Percentiles rank a stretch among this genome's conserved stretches.
phyloP scores from a whole-genome alignment of 768 basidiomycete species.

The Naematelia aurantialba region DNA sequence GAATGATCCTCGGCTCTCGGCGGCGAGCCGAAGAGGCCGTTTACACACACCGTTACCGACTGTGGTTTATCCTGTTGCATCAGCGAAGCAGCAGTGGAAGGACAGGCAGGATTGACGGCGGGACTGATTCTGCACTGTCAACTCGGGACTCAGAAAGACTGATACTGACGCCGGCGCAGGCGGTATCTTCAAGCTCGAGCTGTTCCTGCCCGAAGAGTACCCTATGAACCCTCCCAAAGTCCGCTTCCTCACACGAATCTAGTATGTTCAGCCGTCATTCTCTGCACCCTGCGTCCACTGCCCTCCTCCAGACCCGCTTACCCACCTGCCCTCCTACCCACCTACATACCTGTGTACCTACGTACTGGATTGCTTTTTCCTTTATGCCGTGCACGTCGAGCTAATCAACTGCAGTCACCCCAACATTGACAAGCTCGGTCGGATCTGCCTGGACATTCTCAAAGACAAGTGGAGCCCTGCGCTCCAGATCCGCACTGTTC shows the following conservation, averaged over 20 bases:
- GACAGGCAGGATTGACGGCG: too few species aligned
- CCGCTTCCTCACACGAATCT: slow-evolving; percentile 94
- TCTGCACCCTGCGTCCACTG: neutral
- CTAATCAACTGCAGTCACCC: slow-evolving; percentile 59
- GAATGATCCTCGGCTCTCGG: too few species aligned
- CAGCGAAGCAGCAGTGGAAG: too few species aligned
- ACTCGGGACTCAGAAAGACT: too few species aligned
- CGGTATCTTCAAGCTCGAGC: slow-evolving; percentile 89
- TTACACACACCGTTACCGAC: too few species aligned
- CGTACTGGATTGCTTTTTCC: too few species aligned
- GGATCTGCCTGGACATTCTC: slow-evolving; percentile 96
- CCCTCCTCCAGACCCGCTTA: neutral
- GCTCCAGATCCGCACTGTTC: slow-evolving; percentile 93
- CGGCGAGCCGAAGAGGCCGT: too few species aligned
- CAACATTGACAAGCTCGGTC: slow-evolving; percentile 98
- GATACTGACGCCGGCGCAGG: too few species aligned
- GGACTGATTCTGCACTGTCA: too few species aligned
- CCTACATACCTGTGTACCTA: neutral
- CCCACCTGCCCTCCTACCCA: too few species aligned
- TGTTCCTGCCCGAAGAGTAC: slow-evolving; percentile 98
- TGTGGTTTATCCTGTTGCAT: too few species aligned
- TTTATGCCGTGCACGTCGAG: too few species aligned
- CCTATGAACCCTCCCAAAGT: slow-evolving; percentile 99
- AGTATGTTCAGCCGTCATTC: slow-evolving; percentile 45
- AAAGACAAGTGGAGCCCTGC: slow-evolving; percentile 99